A percentile compares a stretch with the other conserved stretches of the same genome.
These are phyloP conservation scores for Zoysia pacifica DNA, from an alignment of 176 grass and related monocot genomes.

Conservation along the genomic window DNA sequence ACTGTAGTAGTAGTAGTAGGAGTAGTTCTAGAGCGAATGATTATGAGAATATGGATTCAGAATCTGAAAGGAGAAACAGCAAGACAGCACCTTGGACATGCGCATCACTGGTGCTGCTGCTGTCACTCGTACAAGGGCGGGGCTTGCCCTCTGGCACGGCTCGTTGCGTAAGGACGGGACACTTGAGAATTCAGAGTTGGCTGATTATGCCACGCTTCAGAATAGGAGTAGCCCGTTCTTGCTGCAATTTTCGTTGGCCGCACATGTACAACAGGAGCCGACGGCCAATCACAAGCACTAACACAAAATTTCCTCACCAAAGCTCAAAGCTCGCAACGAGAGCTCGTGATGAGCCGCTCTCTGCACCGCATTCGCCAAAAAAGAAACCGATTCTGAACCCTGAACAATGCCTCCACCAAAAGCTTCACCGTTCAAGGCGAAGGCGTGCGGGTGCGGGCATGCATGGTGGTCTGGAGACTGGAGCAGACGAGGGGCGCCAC, in stretches of 20 bases:
- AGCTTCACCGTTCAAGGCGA: neutral
- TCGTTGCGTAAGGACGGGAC: too few species aligned
- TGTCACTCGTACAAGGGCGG: slow-evolving; percentile 18
- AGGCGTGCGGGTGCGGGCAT: neutral
- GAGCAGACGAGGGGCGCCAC: neutral
- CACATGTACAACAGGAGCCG: too few species aligned
- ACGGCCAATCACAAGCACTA: too few species aligned
- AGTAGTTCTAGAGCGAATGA: neutral
- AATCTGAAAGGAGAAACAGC: slow-evolving; percentile 16
- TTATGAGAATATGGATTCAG: neutral
- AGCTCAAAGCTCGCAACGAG: neutral
- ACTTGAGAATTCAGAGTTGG: too few species aligned
- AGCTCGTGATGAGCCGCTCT: neutral
- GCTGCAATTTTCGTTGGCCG: too few species aligned
- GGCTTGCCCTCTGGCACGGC: slow-evolving; percentile 18
- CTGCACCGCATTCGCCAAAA: neutral
- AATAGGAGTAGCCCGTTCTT: too few species aligned
- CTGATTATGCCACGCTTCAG: too few species aligned
- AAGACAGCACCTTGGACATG: slow-evolving; percentile 33
- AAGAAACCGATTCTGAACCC: neutral
- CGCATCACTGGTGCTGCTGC: slow-evolving; percentile 33
- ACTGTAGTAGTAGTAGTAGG: neutral
- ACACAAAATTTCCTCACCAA: too few species aligned
- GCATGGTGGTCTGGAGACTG: neutral
- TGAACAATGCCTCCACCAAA: neutral